Conservation (phyloP, 1,284 basidiomycete species). For the Heterobasidion occidentale region DNA sequence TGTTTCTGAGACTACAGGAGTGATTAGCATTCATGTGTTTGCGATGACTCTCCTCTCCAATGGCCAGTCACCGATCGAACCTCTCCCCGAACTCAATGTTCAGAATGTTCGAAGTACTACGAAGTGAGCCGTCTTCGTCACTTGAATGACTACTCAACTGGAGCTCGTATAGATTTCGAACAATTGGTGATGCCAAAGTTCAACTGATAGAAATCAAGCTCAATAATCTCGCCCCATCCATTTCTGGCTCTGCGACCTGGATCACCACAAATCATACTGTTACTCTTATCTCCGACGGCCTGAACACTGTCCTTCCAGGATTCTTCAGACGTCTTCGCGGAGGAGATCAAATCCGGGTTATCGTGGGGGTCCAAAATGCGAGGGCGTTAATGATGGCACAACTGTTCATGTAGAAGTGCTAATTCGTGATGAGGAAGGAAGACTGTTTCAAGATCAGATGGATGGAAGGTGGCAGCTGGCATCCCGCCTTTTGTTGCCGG, state of each 20-base stretch:
- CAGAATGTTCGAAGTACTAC: background rate
- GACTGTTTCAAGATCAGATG: conserved; percentile 20
- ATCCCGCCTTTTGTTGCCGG: conserved; percentile 32
- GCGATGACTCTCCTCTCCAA: background rate
- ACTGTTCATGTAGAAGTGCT: conserved; percentile 24
- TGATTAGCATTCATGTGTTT: background rate
- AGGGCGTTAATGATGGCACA: conserved; percentile 1
- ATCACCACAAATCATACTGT: conserved; percentile 12
- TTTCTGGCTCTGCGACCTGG: conserved; percentile 9
- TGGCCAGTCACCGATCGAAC: background rate
- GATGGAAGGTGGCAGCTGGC: conserved; percentile 27
- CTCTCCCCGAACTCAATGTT: background rate
- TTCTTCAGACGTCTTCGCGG: conserved; percentile 15
- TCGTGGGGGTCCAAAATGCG: conserved; percentile 15
- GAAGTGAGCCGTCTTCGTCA: background rate
- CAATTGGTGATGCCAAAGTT: background rate
- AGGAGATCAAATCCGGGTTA: conserved; percentile 19
- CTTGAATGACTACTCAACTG: too few relatives aligned
- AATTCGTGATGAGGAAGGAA: conserved; percentile 21
- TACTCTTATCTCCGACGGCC: conserved; percentile 8
- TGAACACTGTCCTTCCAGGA: conserved; percentile 17
- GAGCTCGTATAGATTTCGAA: too few relatives aligned
- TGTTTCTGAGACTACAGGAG: background rate
- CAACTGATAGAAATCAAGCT: conserved; percentile 15
- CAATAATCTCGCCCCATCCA: conserved; percentile 15